Conservation (phyloP, 768 basidiomycete genomes). For the Phylloporus sp. region DNA sequence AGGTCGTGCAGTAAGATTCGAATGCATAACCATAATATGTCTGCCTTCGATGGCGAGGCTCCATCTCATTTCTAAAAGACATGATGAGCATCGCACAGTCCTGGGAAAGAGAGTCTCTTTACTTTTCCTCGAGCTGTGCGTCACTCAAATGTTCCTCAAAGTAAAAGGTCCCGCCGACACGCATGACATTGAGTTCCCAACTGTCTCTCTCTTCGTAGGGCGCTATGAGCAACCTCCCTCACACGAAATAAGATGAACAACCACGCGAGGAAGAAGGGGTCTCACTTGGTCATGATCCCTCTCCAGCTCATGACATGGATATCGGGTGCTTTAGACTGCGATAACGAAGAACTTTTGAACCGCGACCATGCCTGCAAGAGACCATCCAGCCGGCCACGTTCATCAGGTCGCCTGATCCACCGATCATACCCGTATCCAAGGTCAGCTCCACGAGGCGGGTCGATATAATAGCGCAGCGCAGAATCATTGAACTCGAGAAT, state of each 20-base stretch:
- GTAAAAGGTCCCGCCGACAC: conserved; percentile 61
- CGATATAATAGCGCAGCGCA: conserved; percentile 64
- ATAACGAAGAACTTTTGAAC: conserved; percentile 34
- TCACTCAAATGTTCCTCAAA: conserved; percentile 69
- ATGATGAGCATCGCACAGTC: not conserved
- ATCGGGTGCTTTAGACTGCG: conserved; percentile 30
- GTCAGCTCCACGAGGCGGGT: conserved; percentile 62
- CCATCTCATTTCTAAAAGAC: conserved; percentile 54
- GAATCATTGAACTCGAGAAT: conserved; percentile 61
- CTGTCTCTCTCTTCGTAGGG: conserved; percentile 78
- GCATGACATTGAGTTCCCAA: conserved; percentile 85
- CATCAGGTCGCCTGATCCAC: conserved; percentile 65
- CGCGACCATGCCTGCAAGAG: conserved; percentile 56
- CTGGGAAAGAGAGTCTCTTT: conserved; percentile 17
- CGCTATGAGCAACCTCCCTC: conserved; percentile 70
- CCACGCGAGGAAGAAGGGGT: conserved; percentile 3
- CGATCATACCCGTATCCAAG: conserved; percentile 67
- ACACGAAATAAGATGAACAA: conserved; percentile 21
- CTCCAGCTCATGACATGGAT: conserved; percentile 68
- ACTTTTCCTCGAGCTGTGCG: conserved; percentile 61
- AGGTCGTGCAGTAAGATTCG: conserved; percentile 77
- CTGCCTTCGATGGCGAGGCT: conserved; percentile 57
- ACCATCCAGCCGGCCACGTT: conserved; percentile 60
- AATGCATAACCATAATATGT: conserved; percentile 87
- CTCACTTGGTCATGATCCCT: conserved; percentile 81